Evolutionary conservation across 73 alveolate species (phyloP).

Genomic region (Effrenium voratum): DNA sequence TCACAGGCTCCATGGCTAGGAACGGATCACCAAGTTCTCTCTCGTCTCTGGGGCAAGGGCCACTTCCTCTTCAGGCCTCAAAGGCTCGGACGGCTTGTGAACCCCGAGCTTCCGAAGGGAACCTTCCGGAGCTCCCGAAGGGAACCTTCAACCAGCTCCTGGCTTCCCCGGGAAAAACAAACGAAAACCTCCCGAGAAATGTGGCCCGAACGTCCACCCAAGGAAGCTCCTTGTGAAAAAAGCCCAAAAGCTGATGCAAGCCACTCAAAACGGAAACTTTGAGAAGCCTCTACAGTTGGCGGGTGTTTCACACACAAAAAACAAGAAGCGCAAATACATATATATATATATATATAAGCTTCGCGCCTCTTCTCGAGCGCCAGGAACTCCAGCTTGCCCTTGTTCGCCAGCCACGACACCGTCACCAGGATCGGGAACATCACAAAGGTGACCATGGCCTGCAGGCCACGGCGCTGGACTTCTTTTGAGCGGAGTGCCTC

Average conservation of each 20-base stretch:
- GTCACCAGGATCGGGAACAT: constrained; percentile 94
- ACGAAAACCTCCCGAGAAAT: too few relatives aligned
- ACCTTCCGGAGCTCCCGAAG: background rate
- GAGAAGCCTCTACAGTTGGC: background rate
- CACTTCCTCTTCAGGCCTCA: too few relatives aligned
- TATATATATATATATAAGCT: background rate
- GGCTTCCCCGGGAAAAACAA: too few relatives aligned
- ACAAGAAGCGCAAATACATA: background rate
- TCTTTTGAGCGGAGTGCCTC: too few relatives aligned
- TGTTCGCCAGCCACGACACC: constrained; percentile 94
- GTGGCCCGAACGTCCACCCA: background rate
- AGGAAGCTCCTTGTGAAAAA: background rate
- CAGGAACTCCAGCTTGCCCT: constrained; percentile 70
- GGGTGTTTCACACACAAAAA: background rate
- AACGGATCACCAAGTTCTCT: too few relatives aligned
- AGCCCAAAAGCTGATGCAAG: background rate
- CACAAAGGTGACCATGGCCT: constrained; percentile 92
- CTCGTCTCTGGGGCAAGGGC: too few relatives aligned
- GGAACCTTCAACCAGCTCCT: background rate
- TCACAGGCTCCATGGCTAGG: too few relatives aligned
- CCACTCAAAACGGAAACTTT: background rate
- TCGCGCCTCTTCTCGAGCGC: constrained; percentile 72
- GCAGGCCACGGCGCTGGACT: background rate
- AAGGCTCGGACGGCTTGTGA: too few relatives aligned
- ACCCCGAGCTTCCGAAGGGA: too few relatives aligned